Conservation (phyloP, 352 stramenopile species). For the Pythium utonaiense region DNA sequence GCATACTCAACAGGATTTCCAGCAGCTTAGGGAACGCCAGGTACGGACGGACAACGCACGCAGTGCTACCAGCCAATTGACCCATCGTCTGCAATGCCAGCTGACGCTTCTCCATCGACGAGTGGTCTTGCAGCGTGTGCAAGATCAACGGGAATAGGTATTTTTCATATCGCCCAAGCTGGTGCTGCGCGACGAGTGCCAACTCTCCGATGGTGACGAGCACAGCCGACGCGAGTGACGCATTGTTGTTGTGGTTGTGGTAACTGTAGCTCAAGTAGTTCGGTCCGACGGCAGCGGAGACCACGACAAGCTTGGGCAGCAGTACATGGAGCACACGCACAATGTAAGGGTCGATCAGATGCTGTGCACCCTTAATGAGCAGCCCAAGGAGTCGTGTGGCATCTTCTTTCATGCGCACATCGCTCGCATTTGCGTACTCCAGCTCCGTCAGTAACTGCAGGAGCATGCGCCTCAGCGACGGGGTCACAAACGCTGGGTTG, state of each 20-base stretch:
- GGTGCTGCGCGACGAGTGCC: constrained; percentile 85
- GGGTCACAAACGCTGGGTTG: constrained; percentile 96
- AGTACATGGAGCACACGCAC: constrained; percentile 70
- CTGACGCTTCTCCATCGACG: constrained; percentile 93
- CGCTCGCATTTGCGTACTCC: constrained; percentile 79
- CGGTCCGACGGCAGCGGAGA: constrained; percentile 18
- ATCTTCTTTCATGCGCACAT: constrained; percentile 84
- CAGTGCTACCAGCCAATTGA: constrained; percentile 91
- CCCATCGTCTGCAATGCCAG: constrained; percentile 95
- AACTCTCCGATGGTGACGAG: constrained; percentile 89
- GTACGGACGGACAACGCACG: constrained; percentile 94
- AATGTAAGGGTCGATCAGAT: constrained; percentile 85
- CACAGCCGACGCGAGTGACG: constrained; percentile 73
- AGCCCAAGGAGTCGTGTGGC: constrained; percentile 82
- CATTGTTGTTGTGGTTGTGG: constrained; percentile 41
- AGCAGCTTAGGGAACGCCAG: constrained; percentile 94
- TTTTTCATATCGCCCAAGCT: constrained; percentile 92
- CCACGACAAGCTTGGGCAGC: constrained; percentile 83
- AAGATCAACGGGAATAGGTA: constrained; percentile 96
- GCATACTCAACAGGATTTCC: constrained; percentile 91
- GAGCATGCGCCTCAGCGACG: constrained; percentile 91
- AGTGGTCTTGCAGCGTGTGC: constrained; percentile 95
- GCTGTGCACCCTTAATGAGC: constrained; percentile 81
- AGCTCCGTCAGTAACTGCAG: constrained; percentile 95
- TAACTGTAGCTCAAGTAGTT: constrained; percentile 21